Evolutionary conservation across 306 rosid species (phyloP).

Genomic region (Glycine soja): DNA sequence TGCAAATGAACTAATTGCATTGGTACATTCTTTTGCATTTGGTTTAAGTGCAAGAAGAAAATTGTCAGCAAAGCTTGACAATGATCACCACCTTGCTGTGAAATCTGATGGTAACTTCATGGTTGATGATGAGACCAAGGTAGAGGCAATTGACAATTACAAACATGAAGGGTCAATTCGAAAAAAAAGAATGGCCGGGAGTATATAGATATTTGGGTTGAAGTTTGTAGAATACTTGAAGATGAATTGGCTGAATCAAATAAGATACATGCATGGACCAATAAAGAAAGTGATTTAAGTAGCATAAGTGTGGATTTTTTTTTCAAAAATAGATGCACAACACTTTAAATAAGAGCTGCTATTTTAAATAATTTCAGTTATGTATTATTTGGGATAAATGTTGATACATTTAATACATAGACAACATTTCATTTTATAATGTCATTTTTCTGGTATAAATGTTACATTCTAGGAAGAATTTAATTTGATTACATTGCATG

Average conservation of each 20-base stretch:
- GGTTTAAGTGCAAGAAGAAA: constrained; percentile 5
- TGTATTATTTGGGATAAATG: too few relatives aligned
- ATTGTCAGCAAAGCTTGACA: constrained; percentile 8
- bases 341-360: too few relatives aligned
- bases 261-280: neutral
- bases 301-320: neutral
- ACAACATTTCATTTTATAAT: too few relatives aligned
- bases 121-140: neutral
- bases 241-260: neutral
- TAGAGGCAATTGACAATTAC: neutral
- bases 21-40: neutral
- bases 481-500: too few relatives aligned
- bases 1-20: neutral
- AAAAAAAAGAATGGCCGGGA: neutral
- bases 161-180: constrained; percentile 4
- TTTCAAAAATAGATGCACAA: too few relatives aligned
- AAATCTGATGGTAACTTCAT: neutral
- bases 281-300: neutral
- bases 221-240: neutral
- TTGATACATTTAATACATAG: too few relatives aligned
- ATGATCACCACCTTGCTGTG: neutral
- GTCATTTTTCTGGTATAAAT: too few relatives aligned
- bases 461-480: too few relatives aligned
- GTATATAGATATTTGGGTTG: neutral
- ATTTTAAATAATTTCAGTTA: too few relatives aligned